Conservation (phyloP, 352 stramenopile genomes). For the Globisporangium nagaii region DNA sequence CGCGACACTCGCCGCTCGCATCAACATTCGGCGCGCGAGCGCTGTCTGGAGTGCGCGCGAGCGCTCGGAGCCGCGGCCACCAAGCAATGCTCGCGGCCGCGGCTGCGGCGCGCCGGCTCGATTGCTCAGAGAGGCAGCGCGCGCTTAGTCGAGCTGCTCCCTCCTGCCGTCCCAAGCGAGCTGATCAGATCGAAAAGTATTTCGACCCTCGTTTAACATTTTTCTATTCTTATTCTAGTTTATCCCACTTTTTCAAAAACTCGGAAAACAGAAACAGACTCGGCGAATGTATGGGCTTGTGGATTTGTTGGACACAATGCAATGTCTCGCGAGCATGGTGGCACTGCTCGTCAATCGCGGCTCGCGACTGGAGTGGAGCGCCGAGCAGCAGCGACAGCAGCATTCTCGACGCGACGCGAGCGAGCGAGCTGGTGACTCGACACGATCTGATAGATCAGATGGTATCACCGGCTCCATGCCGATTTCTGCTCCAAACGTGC, state of each 20-base stretch:
- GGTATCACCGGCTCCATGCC: background rate
- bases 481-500: no score
- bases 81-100: background rate
- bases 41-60: no score
- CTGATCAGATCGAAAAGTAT: background rate
- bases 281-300: no score
- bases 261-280: no score
- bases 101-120: background rate
- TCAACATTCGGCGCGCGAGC: background rate
- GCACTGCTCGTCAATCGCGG: no score
- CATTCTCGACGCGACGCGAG: background rate
- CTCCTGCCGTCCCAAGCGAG: background rate
- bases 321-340: no score
- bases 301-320: no score
- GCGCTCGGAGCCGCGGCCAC: no score
- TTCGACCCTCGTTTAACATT: background rate
- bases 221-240: no score
- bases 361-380: background rate
- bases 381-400: no score
- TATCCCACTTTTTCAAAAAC: no score
- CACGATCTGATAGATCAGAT: conserved; percentile 8
- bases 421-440: background rate
- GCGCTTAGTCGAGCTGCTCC: background rate
- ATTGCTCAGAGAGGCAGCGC: conserved; percentile 1
- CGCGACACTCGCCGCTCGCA: background rate